A percentile compares a stretch with the other conserved stretches of the same genome.
These are phyloP conservation scores for Hyphodiscus sp. DNA, from an alignment of 2,329 filamentous ascomycete genomes.

Conservation along the genomic window DNA sequence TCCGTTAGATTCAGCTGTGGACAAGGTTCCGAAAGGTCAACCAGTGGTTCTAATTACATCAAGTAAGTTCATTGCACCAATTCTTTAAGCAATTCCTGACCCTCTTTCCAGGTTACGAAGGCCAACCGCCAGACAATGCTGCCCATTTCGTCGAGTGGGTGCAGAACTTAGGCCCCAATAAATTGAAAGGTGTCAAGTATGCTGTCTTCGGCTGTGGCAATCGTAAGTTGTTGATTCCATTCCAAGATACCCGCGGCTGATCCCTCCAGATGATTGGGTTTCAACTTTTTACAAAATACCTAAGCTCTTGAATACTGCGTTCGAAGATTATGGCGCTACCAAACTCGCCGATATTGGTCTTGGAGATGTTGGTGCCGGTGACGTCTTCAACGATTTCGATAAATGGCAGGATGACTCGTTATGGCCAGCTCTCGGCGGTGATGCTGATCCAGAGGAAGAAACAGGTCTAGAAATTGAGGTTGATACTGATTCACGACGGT, in stretches of 20 bases:
- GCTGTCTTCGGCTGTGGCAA: constrained; percentile 66
- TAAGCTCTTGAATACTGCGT: constrained; percentile 46
- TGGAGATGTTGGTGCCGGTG: constrained; percentile 30
- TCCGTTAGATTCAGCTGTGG: constrained; percentile 54
- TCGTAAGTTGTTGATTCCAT: constrained; percentile 27
- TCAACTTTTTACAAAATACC: constrained; percentile 63
- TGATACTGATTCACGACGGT: constrained; percentile 19
- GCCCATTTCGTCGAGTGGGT: constrained; percentile 63
- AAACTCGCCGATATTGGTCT: constrained; percentile 13
- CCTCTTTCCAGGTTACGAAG: no score
- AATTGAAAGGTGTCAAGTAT: constrained; percentile 52
- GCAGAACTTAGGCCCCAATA: constrained; percentile 32
- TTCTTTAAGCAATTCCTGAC: no score
- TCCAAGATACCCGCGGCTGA: constrained; percentile 22
- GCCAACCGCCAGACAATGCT: constrained; percentile 67
- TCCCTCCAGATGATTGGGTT: constrained; percentile 42
- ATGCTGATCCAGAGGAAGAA: constrained; percentile 13
- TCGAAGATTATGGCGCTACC: constrained; percentile 7
- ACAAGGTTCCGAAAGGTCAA: constrained; percentile 50
- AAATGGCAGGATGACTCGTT: constrained; percentile 56
- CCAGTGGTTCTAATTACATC: constrained; percentile 63
- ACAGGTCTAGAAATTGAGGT: constrained; percentile 16
- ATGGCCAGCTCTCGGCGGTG: constrained; percentile 34
- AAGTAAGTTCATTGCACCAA: no score
- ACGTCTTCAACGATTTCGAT: constrained; percentile 65